Evolutionary conservation across 306 rosid species (phyloP).

Genomic region (Quercus cerris): DNA sequence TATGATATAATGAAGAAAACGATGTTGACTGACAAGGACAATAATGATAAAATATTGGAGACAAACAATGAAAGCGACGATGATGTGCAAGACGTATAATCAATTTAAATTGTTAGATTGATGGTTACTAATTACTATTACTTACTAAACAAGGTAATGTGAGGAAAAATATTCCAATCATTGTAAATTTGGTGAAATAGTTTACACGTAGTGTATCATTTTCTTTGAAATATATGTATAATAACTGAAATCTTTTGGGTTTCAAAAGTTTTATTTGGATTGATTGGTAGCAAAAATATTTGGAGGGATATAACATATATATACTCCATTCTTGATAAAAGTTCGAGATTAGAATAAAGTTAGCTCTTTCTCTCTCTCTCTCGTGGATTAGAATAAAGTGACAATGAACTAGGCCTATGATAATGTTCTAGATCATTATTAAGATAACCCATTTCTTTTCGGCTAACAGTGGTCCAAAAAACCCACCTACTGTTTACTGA

Average conservation of each 20-base stretch:
- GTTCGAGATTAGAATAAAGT: not conserved
- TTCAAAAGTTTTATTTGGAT: constrained; percentile 10
- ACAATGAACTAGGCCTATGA: constrained; percentile 21
- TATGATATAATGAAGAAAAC: no score
- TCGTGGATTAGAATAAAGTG: constrained; percentile 35
- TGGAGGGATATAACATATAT: constrained; percentile 21
- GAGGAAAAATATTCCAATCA: not conserved
- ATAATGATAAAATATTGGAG: no score
- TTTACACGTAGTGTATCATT: not conserved
- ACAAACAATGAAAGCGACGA: no score
- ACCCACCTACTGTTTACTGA: constrained; percentile 35
- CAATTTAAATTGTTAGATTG: not conserved
- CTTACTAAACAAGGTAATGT: not conserved
- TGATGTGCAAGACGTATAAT: not conserved
- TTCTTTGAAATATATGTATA: not conserved
- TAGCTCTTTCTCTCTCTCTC: not conserved
- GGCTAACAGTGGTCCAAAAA: constrained; percentile 22
- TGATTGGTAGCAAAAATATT: constrained; percentile 31
- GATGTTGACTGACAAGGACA: no score
- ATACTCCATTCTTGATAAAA: not conserved
- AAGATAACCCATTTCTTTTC: constrained; percentile 5
- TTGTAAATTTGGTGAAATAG: not conserved
- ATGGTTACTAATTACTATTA: not conserved
- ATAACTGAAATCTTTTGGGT: not conserved
- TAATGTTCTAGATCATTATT: constrained; percentile 35